Percentiles rank a stretch among this genome's conserved stretches.
Conservation (phyloP, 1,284 basidiomycete species). For the Boletus smithii region DNA sequence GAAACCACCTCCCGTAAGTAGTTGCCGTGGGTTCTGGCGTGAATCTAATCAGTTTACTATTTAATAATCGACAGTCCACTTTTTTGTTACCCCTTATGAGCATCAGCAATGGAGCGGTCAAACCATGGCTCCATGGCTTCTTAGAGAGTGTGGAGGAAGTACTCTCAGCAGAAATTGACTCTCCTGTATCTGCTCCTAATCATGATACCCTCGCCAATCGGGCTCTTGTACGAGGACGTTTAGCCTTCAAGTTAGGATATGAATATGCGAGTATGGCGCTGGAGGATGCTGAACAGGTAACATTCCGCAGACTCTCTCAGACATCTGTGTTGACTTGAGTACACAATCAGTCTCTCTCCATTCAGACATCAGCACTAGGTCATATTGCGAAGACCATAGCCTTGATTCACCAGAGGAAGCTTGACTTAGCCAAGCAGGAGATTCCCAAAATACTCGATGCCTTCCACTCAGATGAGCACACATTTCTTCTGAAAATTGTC, state of each 20-base stretch:
- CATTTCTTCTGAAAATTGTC: neutral
- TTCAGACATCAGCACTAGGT: slow-evolving; percentile 3
- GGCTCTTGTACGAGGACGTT: slow-evolving; percentile 7
- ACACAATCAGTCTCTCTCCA: neutral
- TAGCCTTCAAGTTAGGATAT: no score
- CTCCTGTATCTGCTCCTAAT: neutral
- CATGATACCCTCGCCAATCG: slow-evolving; percentile 14
- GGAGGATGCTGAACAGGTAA: slow-evolving; percentile 2
- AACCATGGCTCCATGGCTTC: slow-evolving; percentile 19
- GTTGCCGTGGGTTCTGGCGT: no score
- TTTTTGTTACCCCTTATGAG: slow-evolving; percentile 15
- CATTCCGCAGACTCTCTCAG: neutral
- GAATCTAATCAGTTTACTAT: neutral
- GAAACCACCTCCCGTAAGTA: slow-evolving; percentile 8
- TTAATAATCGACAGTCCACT: slow-evolving; percentile 10
- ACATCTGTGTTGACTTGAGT: neutral
- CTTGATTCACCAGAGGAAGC: neutral
- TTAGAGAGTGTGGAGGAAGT: slow-evolving; percentile 13
- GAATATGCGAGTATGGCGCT: neutral
- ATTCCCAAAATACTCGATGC: neutral
- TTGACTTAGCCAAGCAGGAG: neutral
- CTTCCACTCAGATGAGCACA: neutral
- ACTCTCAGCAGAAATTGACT: slow-evolving; percentile 11
- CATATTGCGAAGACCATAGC: slow-evolving; percentile 2
- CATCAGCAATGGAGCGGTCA: slow-evolving; percentile 17